phyloP scores from a whole-genome alignment of 1,284 basidiomycete species.

The Moesziomyces sp. region DNA sequence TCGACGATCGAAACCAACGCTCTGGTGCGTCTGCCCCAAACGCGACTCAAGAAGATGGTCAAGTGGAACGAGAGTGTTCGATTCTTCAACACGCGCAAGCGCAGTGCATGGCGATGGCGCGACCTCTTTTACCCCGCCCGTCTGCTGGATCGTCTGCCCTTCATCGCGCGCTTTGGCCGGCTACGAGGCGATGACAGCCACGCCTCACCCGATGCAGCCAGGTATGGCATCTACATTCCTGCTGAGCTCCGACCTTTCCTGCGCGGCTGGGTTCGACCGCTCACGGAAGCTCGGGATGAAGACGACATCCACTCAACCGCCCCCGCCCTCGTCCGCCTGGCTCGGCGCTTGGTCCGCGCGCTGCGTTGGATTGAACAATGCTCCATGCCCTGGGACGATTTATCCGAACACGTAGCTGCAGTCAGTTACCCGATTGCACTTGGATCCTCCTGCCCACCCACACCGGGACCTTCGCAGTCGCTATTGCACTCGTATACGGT shows the following conservation, averaged over 20 bases:
- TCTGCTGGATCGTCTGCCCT: slow-evolving; percentile 17
- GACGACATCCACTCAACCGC: not conserved
- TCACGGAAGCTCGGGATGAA: slow-evolving; percentile 1
- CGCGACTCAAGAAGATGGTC: slow-evolving; percentile 39
- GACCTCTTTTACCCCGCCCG: slow-evolving; percentile 2
- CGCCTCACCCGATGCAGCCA: not conserved
- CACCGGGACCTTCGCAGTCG: slow-evolving; percentile 28
- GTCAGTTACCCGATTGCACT: slow-evolving; percentile 31
- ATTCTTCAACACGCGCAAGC: slow-evolving; percentile 14
- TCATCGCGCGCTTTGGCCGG: slow-evolving; percentile 18
- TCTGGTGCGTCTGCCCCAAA: slow-evolving; percentile 23
- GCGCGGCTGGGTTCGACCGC: slow-evolving; percentile 20
- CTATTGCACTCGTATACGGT: slow-evolving; percentile 31
- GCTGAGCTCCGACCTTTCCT: slow-evolving; percentile 23
- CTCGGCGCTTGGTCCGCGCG: slow-evolving; percentile 22
- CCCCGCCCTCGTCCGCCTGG: slow-evolving; percentile 4
- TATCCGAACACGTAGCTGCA: slow-evolving; percentile 39
- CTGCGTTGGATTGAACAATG: slow-evolving; percentile 32
- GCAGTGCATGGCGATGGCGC: slow-evolving; percentile 11
- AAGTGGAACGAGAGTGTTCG: slow-evolving; percentile 44
- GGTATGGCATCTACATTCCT: slow-evolving; percentile 32
- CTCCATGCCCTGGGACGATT: slow-evolving; percentile 30
- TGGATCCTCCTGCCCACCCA: slow-evolving; percentile 23
- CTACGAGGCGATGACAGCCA: slow-evolving; percentile 5
- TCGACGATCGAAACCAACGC: slow-evolving; percentile 37